Base-by-base conservation (phyloP, 2,329 filamentous ascomycete genomes). In the Gnomoniopsis sp. region DNA sequence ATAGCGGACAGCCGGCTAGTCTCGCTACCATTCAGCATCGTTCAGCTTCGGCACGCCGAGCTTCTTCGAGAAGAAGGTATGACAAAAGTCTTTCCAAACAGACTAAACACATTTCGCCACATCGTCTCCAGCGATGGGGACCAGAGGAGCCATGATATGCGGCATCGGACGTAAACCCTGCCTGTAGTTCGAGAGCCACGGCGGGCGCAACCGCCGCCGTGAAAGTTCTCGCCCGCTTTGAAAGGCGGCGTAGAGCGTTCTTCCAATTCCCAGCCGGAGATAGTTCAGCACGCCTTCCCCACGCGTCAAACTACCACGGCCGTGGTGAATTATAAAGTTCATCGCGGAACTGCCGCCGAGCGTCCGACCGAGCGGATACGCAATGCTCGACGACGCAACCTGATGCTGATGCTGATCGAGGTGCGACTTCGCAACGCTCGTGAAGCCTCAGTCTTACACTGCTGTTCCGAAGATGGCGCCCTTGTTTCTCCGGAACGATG, bases 331-430 rank as follows among this genome's bases (percentile, higher is more conserved):
- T 79, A 85, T 81, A 62, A 80, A 82, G 63, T 87, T 86, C 50
- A 87, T 75, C 0, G 81, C 81, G 17, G 78, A 82, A 7, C 85
- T 85, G 7, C 87, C 88, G 19, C 88, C 88, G 0, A 90, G 75
- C 0, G 83, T 79, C 58, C 72, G 78, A 7, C 78, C 78, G 15
- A 77, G 67, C 0, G 74, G 72, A 72, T 73, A 79, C 11, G 71
- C 64, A 22, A 80, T 64, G 30, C n/a, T n/a, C n/a, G n/a, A n/a
- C n/a, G 53, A 68, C 49, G 49, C 14, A 17, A 11, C 12, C 79
- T 73, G 1, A 77, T 73, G 34, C 8, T 38, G 34, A 15, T 15
- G 15, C 15, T 38, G 34, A 2, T 63, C 68, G 3, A 77, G 66
- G 2, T 70, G 71, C 19, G 63, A 55, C 62, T 79, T 76, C 6